Evolutionary conservation across 768 basidiomycete genomes (phyloP), one percentile per base, ranked within the genome.

Genomic region (Suillus variegatus): DNA sequence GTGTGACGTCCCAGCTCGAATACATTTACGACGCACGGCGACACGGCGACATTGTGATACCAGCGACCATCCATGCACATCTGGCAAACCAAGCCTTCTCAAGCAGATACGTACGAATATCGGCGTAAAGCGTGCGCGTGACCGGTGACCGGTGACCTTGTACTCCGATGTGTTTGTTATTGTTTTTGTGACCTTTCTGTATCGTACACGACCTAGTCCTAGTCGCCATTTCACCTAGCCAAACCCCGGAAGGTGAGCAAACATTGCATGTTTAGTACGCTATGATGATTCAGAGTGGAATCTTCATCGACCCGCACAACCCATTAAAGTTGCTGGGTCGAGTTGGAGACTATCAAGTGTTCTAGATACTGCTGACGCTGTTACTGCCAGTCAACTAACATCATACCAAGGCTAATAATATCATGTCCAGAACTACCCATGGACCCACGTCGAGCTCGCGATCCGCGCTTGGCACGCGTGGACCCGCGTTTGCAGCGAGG

Each of bases 241-340:
- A 36, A 9, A 8, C 9, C 22, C 16, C 14, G 47, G 38, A 36
- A 69, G 64, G 75, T 79, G 47, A 75, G 74, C 64, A 62, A 66
- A 28, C 12, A 49, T 60, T 69, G 60, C 64, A 9, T 9, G 41
- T 55, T 60, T 49, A 1, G 47, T 66, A 43, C 43, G 25, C 70
- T 40, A 75, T 76, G 93, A 94, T 94, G 91, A 94, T 86, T 91
- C 89, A 91, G 93, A 94, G 93, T 94, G 93, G 93, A 92, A 88
- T 81, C 93, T 89, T 79, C 76, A 90, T 85, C 81, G 83, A 93
- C 86, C 90, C 83, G 78, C 77, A 69, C 75, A 71, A 18, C 10
- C 1, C 3, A 36, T 62, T 52, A 62, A 66, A 66, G 67, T 69
- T 67, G 81, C 76, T 78, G 90, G 90, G 88, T 91, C 80, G 85